A percentile compares a stretch with the other conserved stretches of the same genome.
Conservation (phyloP, 129 eudicot genomes). For the Flaveria bidentis region DNA sequence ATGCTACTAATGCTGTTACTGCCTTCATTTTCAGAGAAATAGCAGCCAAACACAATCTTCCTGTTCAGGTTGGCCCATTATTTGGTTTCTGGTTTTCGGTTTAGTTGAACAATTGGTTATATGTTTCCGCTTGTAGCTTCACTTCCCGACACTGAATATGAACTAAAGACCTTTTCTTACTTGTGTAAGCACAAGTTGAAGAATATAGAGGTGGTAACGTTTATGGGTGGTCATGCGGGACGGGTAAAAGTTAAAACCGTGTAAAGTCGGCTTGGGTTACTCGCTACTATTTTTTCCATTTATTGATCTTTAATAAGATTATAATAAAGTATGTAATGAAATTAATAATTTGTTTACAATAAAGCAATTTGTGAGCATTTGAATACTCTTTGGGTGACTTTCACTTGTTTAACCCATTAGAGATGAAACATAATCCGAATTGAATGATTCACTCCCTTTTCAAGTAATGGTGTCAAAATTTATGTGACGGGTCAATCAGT, state of each 20-base stretch:
- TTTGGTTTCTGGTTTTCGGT: not conserved
- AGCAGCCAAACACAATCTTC: slow-evolving; percentile 76
- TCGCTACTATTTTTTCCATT: not conserved
- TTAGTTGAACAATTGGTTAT: not conserved
- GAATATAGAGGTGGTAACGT: not conserved
- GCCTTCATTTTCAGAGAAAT: slow-evolving; percentile 90
- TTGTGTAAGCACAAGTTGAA: not conserved
- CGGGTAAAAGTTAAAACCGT: not conserved
- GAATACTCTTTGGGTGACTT: not conserved
- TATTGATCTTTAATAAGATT: not conserved
- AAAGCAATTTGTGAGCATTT: not conserved
- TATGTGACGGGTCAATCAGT: too few relatives aligned
- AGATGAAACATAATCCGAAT: too few relatives aligned
- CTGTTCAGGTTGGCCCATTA: slow-evolving; percentile 67
- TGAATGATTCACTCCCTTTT: too few relatives aligned
- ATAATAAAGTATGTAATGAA: not conserved
- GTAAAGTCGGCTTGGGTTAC: not conserved
- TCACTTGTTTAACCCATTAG: too few relatives aligned
- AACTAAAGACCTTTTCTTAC: not conserved
- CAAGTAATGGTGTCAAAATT: too few relatives aligned
- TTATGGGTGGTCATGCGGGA: not conserved
- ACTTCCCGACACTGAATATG: not conserved
- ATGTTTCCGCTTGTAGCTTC: slow-evolving; percentile 2
- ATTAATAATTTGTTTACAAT: not conserved
- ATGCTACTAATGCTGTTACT: slow-evolving; percentile 93